Base-by-base conservation (phyloP, 2,329 filamentous ascomycete species). In the Cordyceps cicadae region DNA sequence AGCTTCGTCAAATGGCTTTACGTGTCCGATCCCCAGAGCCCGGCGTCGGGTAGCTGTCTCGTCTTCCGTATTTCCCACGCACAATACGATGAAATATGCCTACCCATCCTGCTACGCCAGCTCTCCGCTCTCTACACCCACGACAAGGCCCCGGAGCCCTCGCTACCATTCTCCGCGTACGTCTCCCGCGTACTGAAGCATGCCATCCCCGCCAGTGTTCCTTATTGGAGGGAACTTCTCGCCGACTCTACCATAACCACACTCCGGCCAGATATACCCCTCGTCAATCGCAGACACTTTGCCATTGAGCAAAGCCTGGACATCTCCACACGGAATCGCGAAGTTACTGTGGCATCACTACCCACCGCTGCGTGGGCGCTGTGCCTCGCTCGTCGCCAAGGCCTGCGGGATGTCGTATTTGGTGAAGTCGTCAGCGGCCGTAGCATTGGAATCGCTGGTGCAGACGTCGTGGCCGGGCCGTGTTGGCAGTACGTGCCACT, bases 401-500 rank as follows among this genome's bases (percentile, higher is more conserved):
- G 70, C 1, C 70, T 75, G 17, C 75, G 75, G 2, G 85, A 88
- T 66, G 81, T 88, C 43, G 78, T 84, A 9, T 88, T 88, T 63
- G 85, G 85, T 32, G 82, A 86, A 65, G 86, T 88, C 0, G 84
- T 86, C 48, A 85, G 80, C 62, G 86, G 87, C 0, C 81, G 86
- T 52, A 85, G 84, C 67, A 79, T 82, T 19, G 81, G 81, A 60
- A 75, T 85, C 1, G 37, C 60, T 3, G 60, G 55, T 57, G 76
- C 77, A 46, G 82, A 86, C 62, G 74, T 75, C 58, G 82, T 87
- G 52, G 77, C 83, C 51, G 87, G 87, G 0, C 86, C 86, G 0
- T 87, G 84, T 63, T 86, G 86, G 77, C 86, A 88, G 66, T 85
- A 87, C 67, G 78, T 87, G 1, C 86, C 87, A 0, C 79, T 88